Base-by-base conservation (phyloP, 2,329 filamentous ascomycete species). In the Cytospora paraplurivora region DNA sequence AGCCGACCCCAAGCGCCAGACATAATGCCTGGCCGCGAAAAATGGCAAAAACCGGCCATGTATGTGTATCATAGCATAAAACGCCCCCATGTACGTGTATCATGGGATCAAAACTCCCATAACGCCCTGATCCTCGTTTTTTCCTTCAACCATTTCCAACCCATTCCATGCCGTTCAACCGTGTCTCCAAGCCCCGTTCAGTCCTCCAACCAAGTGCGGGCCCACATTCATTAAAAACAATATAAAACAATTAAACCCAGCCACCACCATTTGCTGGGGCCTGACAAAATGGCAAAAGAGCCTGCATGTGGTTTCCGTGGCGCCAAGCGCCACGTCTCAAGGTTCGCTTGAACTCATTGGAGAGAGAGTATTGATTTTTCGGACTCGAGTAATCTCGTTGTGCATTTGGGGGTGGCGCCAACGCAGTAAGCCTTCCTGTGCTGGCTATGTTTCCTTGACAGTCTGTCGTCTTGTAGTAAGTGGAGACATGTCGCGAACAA, bases 271-370 rank as follows among this genome's bases (percentile, higher is more conserved):
- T 32, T 47, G 55, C 19, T 32, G 61, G 49, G 17, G 47, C 13
- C 56, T 63, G 61, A 37, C 54, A n/a, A 57, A 59, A 59, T 13
- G 1, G 17, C 17, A 35, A 59, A 38, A 13, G 13, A 53, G 55
- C 52, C 49, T 21, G n/a, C 12, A 4, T 47, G 35, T 50, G 13
- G n/a, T 13, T 38, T 33, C 27, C 35, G 35, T 19, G 13, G 21
- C n/a, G 32, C 51, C 50, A 32, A n/a, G 27, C 51, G 35, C 21
- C 47, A 38, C 13, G 15, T 34, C 38, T 21, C 32, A 19, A 2
- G 21, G 10, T 38, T 38, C 6, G 41, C 41, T 55, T 37, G 19
- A 17, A 49, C 3, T 19, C n/a, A 27, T 27, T 27, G 27, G 27
- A 13, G 58, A 13, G 58, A 15, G 15, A 10, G n/a, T 17, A 32